Evolutionary conservation across 31 red algal genomes (phyloP), one percentile per base, ranked within the genome.

Genomic region (Asparagopsis taxiformis): DNA sequence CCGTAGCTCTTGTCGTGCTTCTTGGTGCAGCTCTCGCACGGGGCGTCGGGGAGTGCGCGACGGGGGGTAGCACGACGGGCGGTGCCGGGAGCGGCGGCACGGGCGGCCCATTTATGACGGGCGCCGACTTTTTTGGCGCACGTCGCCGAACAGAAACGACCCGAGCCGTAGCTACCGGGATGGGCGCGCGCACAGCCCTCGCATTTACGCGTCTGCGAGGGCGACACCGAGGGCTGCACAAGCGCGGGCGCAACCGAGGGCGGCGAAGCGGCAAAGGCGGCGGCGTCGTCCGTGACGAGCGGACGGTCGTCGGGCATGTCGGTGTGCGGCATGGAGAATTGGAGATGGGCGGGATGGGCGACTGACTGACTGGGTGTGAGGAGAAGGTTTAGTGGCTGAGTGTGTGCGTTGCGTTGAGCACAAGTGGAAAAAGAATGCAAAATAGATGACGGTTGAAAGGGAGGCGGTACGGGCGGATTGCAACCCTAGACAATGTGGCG

Each of bases 41-140:
- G 74, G 3, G 50, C 60, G 28, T 78, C 59, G 20, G 57, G 26
- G 26, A 34, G 15, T 37, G 72, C 3, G 28, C 74, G 41, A 1
- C 74, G 34, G 8, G 48, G 16, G 3, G 51, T 39, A 7, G 59
- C 23, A 24, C 72, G 59, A 8, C 58, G 58, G 1, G 59, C 17
- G 15, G 60, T 60, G 46, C 57, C 74, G 46, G 74, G 38, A n/a
- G 44, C 44, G 65, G 65, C 37, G 65, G 60, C 74, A 1, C 59
- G 41, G 6, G 74, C 60, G 26, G 74, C 59, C 74, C 74, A 78
- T 22, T 78, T 78, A 31, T 78, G 74, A 23, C 60, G 58, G 7
- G 74, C 74, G 60, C 74, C 74, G 19, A 78, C 74, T 51, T 78
- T 78, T 35, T 78, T 78, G 1, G 74, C 74, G 60, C 74, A 78